phyloP scores from a whole-genome alignment of 345 rosid genomes.

The Citrus trifoliata region DNA sequence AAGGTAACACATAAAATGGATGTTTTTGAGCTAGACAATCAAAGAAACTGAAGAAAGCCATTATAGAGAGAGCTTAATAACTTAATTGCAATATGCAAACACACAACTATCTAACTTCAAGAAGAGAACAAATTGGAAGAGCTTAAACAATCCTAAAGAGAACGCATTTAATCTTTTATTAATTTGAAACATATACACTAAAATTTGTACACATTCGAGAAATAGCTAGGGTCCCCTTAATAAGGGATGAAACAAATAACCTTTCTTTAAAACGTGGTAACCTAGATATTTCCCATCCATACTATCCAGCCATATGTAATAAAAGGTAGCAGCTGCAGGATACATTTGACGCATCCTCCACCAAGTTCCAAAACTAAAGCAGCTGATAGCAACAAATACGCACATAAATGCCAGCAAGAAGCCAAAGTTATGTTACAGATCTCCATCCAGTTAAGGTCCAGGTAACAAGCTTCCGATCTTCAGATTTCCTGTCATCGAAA shows the following conservation, averaged over 20 bases:
- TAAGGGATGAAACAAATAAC: background rate
- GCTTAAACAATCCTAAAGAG: background rate
- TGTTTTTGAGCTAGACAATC: background rate
- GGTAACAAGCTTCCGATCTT: background rate
- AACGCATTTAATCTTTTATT: background rate
- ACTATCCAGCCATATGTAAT: background rate
- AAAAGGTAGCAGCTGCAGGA: background rate
- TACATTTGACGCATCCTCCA: background rate
- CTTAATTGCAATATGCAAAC: too few species aligned
- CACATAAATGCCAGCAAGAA: background rate
- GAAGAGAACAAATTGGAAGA: background rate
- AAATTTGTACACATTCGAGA: background rate
- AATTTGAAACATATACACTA: background rate
- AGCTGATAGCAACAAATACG: background rate
- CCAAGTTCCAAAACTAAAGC: background rate
- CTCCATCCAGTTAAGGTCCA: background rate
- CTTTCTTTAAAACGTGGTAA: background rate
- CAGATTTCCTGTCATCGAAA: background rate
- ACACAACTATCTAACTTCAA: background rate
- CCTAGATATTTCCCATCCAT: background rate
- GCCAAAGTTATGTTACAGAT: background rate
- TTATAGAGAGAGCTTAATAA: background rate
- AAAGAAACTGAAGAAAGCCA: background rate
- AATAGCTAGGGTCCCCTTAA: background rate
- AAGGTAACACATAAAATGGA: background rate